Percentiles rank a stretch among this genome's conserved stretches.
phyloP scores from a whole-genome alignment of 352 stramenopile genomes.

The Phytophthora cactorum region DNA sequence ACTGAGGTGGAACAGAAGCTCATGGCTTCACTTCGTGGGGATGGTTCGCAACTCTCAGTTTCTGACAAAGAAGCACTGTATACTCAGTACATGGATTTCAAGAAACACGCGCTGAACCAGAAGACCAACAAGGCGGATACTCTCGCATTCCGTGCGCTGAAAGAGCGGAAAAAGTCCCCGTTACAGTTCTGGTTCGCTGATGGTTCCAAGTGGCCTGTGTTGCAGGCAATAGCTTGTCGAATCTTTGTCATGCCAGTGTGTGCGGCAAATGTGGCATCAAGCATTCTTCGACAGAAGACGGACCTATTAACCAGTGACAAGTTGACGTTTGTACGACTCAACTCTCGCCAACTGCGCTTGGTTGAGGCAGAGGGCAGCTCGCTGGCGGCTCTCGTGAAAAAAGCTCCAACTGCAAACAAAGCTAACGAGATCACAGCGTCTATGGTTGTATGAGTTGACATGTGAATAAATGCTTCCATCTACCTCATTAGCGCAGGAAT shows the following conservation, averaged over 20 bases:
- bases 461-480: neutral
- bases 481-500: too few species aligned
- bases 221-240: slow-evolving; percentile 51
- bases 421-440: slow-evolving; percentile 22
- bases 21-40: slow-evolving; percentile 25
- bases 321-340: slow-evolving; percentile 40
- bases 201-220: slow-evolving; percentile 49
- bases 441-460: neutral
- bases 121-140: slow-evolving; percentile 38
- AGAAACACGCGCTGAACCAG: slow-evolving; percentile 40
- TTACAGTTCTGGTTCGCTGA: slow-evolving; percentile 64
- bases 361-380: slow-evolving; percentile 18
- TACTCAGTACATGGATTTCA: slow-evolving; percentile 56
- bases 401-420: slow-evolving; percentile 7
- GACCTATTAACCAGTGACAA: slow-evolving; percentile 33
- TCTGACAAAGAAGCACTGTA: slow-evolving; percentile 48
- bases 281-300: slow-evolving; percentile 19
- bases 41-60: slow-evolving; percentile 27
- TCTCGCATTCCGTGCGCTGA: slow-evolving; percentile 49
- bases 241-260: slow-evolving; percentile 47
- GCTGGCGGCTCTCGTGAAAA: slow-evolving; percentile 11
- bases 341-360: slow-evolving; percentile 31
- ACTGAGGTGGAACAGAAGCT: slow-evolving; percentile 42
- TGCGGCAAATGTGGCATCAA: slow-evolving; percentile 16
- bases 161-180: slow-evolving; percentile 56